Base-by-base conservation (phyloP, 2,329 filamentous ascomycete species). In the Pyrenochaeta sp. region DNA sequence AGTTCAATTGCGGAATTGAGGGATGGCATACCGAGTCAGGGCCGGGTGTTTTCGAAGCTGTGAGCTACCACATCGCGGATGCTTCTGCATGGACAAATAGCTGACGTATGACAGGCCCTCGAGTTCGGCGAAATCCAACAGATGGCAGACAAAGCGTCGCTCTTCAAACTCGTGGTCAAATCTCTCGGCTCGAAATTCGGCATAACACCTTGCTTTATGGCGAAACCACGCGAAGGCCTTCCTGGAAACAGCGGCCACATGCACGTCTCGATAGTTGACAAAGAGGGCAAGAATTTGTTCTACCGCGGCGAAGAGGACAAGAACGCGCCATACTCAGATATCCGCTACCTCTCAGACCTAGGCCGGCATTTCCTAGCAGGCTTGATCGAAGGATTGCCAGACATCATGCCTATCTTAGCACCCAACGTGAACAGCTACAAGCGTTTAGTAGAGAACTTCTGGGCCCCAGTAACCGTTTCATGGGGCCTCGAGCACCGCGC, bases 401-500 rank as follows among this genome's bases (percentile, higher is more conserved):
- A 97, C 72, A 88, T 98, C 66, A 99, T 99, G 95, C 95, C 95
- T 0, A 83, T 98, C 57, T 84, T 99, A 12, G 95, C 94, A 0
- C 95, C 95, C 0, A 99, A 92, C 0, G 87, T 99, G 73, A 99
- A 99, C 84, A 96, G 92, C 61, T 99, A 99, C 84, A 99, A 99
- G 81, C 90, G 95, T 3, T 85, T 99, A 0, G 95, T 99, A 2
- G 95, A 99, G 82, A 98, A 98, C 80, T 98, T 97, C 80, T 99
- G 95, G 95, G 95, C 95, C 0, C 95, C 95, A 0, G 95, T 99
- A 5, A 97, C 94, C 0, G 95, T 98, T 0, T 97, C 92, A 0
- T 99, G 95, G 95, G 95, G 95, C 0, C 81, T 97, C 5, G 95
- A 98, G 79, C 94, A 99, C 77, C 91, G 95, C 60, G 93, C 93